Evolutionary conservation across 148 eudicot genomes (phyloP).

Genomic region (Diospyros kaki): DNA sequence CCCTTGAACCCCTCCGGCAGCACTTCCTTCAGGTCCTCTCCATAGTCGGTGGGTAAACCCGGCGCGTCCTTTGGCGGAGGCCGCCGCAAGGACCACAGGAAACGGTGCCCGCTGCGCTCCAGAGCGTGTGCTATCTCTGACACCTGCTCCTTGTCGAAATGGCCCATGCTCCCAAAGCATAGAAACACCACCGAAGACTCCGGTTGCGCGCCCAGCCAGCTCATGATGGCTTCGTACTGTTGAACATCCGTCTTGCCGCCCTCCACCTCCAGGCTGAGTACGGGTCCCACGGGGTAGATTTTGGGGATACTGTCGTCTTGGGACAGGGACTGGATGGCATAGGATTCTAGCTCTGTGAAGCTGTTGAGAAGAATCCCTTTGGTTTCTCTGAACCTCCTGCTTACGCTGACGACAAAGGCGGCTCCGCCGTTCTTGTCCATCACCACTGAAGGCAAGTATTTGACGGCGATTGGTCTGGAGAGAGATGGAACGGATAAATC

Average conservation of each 20-base stretch:
- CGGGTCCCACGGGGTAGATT: not conserved
- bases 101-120: conserved; percentile 8
- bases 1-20: not conserved
- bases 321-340: conserved; percentile 4
- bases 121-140: conserved; percentile 2
- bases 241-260: no score
- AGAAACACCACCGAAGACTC: conserved; percentile 10
- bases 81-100: not conserved
- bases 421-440: not conserved
- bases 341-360: conserved; percentile 16
- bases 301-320: not conserved
- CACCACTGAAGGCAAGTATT: conserved; percentile 11
- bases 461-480: conserved; percentile 10
- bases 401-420: not conserved
- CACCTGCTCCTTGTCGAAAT: conserved; percentile 7
- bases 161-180: conserved; percentile 12
- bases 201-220: conserved; percentile 7
- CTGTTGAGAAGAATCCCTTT: conserved; percentile 22
- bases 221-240: not conserved
- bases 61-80: not conserved
- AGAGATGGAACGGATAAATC: conserved; percentile 8
- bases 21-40: not conserved
- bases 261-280: not conserved
- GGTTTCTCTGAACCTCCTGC: not conserved
- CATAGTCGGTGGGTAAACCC: not conserved